These are phyloP conservation scores for Solanum chiquidenum DNA, from an alignment of 257 asterid genomes.

Conservation along the genomic window DNA sequence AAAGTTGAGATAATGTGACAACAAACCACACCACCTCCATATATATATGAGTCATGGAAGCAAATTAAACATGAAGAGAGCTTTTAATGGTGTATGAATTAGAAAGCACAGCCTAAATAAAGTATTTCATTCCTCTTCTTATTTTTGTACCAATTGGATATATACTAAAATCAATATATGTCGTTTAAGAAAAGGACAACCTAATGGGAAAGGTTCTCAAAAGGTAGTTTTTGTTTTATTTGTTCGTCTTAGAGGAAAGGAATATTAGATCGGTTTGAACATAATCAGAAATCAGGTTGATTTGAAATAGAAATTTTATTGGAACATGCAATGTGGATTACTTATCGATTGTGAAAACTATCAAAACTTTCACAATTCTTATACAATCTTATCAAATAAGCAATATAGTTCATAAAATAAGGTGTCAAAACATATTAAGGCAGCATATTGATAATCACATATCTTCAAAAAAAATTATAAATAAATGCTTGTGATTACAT, in stretches of 20 bases:
- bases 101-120: background rate
- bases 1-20: background rate
- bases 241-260: background rate
- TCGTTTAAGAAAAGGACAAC: background rate
- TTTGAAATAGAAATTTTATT: background rate
- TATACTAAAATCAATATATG: background rate
- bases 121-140: background rate
- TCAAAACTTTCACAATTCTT: too few species aligned
- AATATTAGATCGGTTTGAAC: background rate
- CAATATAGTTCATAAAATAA: too few species aligned
- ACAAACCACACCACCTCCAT: background rate
- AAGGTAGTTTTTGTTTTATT: background rate
- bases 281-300: too few species aligned
- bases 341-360: too few species aligned
- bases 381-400: too few species aligned
- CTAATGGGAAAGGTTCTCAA: background rate
- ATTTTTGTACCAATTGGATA: background rate
- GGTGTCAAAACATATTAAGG: background rate
- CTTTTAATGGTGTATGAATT: background rate
- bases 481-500: background rate
- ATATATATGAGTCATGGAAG: background rate
- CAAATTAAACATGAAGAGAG: background rate
- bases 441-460: background rate
- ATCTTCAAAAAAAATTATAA: background rate
- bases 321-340: background rate